Conservation (phyloP, 1,284 basidiomycete species). For the Mrakiaceae sp. region DNA sequence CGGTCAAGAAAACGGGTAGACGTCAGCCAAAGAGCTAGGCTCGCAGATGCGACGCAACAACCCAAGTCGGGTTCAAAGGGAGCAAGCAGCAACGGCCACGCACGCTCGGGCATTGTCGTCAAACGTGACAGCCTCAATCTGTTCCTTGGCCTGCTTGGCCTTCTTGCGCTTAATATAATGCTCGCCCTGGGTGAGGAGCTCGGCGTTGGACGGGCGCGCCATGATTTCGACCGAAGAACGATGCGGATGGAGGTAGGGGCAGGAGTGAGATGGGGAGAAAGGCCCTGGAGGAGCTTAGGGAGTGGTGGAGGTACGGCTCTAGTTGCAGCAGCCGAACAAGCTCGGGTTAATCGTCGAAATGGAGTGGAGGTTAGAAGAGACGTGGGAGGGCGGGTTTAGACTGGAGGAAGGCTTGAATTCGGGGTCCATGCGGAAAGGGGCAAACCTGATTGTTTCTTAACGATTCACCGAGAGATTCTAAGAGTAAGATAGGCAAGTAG, state of each 20-base stretch:
- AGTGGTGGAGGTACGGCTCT: too few relatives aligned
- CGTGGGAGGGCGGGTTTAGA: too few relatives aligned
- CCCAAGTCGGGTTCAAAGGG: neutral
- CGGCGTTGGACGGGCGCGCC: constrained; percentile 28
- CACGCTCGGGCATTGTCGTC: constrained; percentile 34
- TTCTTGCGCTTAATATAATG: constrained; percentile 34
- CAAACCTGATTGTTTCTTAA: too few relatives aligned
- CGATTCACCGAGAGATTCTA: too few relatives aligned
- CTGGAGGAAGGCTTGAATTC: too few relatives aligned
- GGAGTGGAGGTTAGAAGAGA: too few relatives aligned
- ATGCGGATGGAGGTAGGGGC: neutral
- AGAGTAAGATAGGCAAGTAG: too few relatives aligned
- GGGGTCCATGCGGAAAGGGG: too few relatives aligned
- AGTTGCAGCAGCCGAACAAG: too few relatives aligned
- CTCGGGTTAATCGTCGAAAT: too few relatives aligned
- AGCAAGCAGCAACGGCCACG: constrained; percentile 13
- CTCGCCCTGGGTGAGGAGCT: constrained; percentile 35
- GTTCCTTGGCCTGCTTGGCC: constrained; percentile 25
- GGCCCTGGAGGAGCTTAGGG: too few relatives aligned
- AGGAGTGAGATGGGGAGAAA: neutral
- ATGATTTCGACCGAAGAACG: neutral
- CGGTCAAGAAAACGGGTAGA: neutral
- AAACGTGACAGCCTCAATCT: constrained; percentile 37
- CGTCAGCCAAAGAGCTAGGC: neutral
- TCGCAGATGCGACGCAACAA: neutral